These are phyloP conservation scores for Nakazawaea pomicola DNA, from an alignment of 805 yeast species.

Conservation along the genomic window DNA sequence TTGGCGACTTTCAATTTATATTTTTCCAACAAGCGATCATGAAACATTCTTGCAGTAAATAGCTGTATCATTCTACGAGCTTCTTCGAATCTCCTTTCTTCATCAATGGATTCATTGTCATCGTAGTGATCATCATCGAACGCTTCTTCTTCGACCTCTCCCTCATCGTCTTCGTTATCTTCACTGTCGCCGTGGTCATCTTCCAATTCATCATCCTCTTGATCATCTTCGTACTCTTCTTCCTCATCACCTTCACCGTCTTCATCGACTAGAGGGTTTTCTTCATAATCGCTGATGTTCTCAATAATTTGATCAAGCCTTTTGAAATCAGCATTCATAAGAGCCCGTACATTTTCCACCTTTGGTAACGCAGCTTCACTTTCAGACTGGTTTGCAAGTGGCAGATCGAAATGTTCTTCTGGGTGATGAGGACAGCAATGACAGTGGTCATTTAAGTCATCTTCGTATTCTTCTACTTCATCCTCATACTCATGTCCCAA, in stretches of 20 bases:
- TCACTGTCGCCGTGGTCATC: no score
- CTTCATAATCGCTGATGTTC: slow-evolving; percentile 19
- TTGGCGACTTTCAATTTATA: slow-evolving; percentile 79
- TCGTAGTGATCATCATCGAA: slow-evolving; percentile 19
- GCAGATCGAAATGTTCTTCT: not conserved
- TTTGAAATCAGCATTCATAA: not conserved
- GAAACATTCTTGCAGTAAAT: slow-evolving; percentile 73
- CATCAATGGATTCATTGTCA: slow-evolving; percentile 18
- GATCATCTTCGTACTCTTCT: slow-evolving; percentile 22
- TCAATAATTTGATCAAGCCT: slow-evolving; percentile 10
- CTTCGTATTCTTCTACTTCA: slow-evolving; percentile 18
- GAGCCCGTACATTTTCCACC: not conserved
- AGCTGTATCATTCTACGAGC: slow-evolving; percentile 76
- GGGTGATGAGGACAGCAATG: slow-evolving; percentile 1
- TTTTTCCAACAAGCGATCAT: slow-evolving; percentile 66
- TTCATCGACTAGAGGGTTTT: slow-evolving; percentile 22
- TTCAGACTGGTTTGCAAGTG: not conserved
- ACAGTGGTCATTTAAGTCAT: slow-evolving; percentile 2
- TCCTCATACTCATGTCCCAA: slow-evolving; percentile 25
- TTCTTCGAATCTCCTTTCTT: slow-evolving; percentile 55
- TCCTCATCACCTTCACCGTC: slow-evolving; percentile 20
- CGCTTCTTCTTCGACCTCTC: slow-evolving; percentile 19
- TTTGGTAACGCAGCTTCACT: not conserved
- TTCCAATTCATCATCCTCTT: slow-evolving; percentile 27
- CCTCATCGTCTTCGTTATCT: slow-evolving; percentile 26